Evolutionary conservation across 2,329 filamentous ascomycete genomes (phyloP), one percentile per base, ranked within the genome.

Genomic region (Botrytis fabae): DNA sequence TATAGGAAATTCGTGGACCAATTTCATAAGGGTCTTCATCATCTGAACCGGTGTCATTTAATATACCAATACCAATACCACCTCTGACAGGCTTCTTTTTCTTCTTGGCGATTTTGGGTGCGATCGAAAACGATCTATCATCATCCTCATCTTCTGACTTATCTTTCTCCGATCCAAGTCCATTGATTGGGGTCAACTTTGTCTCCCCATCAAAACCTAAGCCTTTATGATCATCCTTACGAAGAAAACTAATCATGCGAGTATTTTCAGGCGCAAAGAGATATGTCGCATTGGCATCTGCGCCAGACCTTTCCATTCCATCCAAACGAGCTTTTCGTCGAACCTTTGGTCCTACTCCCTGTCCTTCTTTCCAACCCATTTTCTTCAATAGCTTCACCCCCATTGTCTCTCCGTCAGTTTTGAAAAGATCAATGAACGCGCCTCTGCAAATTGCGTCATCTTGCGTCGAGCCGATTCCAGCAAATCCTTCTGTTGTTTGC

Each of bases 311-410:
- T n/a, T 48, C 70, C 22, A 72, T 22, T 60, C 87, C 86, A 70
- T 88, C 92, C 22, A 95, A 85, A 65, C 91, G 87, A 54, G 94
- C 93, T 80, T 86, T 87, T 66, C 96, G 88, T 71, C 90, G 89
- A 48, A 98, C 85, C 82, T 94, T 97, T 35, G 94, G 94, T 0
- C 96, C 96, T 75, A 98, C 90, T 5, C 96, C 96, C 82, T 98
- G 95, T 0, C 95, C 95, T 75, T 95, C 92, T 78, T 92, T 93
- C 96, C 96, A 99, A 25, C 95, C 96, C 95, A 99, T 98, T 79
- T 88, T 92, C 80, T 92, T 93, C 74, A 98, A 84, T 25, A 99
- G 85, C 80, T 93, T 95, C 22, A 92, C 86, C 2, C 96, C 96
- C 86, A 97, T 94, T 0, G 94, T 97, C 75, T 97, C 93, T 51